These are phyloP conservation scores for Singerocomus inundabilis DNA, from an alignment of 1,284 basidiomycete species.

Conservation along the genomic window DNA sequence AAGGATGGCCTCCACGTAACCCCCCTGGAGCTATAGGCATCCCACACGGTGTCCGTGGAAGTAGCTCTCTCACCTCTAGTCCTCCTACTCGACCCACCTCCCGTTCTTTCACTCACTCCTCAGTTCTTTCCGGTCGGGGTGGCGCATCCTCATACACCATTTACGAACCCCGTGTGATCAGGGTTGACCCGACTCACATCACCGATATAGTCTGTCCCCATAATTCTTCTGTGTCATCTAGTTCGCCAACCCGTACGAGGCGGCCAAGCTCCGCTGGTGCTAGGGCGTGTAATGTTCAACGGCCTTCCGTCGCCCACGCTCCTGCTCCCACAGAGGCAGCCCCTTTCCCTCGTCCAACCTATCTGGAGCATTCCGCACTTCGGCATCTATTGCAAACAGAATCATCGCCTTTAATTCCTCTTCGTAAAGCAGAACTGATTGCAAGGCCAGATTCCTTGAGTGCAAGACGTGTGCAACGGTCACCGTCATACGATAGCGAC, in stretches of 20 bases:
- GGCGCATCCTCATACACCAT: constrained; percentile 28
- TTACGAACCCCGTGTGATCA: constrained; percentile 67
- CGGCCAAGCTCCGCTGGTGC: constrained; percentile 41
- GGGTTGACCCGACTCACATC: constrained; percentile 43
- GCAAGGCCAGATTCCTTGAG: constrained; percentile 17
- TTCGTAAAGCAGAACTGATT: constrained; percentile 38
- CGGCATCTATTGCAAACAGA: constrained; percentile 68
- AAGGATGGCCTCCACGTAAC: constrained; percentile 32
- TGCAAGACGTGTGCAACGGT: constrained; percentile 27
- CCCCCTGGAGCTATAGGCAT: constrained; percentile 31
- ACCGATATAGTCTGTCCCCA: constrained; percentile 38
- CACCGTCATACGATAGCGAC: constrained; percentile 52
- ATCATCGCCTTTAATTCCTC: constrained; percentile 40
- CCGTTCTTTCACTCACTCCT: constrained; percentile 34
- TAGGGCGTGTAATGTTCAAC: constrained; percentile 35
- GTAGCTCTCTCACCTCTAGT: constrained; percentile 32
- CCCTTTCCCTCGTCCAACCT: constrained; percentile 62
- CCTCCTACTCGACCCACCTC: constrained; percentile 41
- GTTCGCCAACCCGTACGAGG: constrained; percentile 44
- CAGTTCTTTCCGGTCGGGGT: constrained; percentile 24
- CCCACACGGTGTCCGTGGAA: constrained; percentile 37
- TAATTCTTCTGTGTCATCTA: constrained; percentile 31
- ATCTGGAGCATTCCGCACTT: constrained; percentile 72
- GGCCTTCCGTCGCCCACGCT: constrained; percentile 22
- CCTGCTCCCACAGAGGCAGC: constrained; percentile 20